These are phyloP conservation scores for Lantana camara DNA, from an alignment of 257 asterid genomes.

Conservation along the genomic window DNA sequence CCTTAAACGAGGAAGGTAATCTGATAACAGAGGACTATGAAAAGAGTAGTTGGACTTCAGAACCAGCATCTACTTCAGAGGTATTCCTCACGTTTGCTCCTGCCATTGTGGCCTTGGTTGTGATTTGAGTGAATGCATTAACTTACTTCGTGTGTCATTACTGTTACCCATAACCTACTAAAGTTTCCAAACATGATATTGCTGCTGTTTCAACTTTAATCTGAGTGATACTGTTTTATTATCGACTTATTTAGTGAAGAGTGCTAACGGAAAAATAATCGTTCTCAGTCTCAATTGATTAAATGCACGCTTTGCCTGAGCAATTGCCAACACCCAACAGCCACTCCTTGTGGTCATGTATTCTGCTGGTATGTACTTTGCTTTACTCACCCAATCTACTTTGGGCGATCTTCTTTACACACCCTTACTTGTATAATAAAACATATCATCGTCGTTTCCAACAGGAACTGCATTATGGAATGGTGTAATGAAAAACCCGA, in stretches of 20 bases:
- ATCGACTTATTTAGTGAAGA: conserved; percentile 2
- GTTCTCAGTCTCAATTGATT: conserved; percentile 67
- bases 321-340: conserved; percentile 88
- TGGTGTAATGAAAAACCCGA: conserved; percentile 99
- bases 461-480: conserved; percentile 97
- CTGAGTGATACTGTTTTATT: neutral
- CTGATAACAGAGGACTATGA: conserved; percentile 64
- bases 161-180: too few species aligned
- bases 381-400: neutral
- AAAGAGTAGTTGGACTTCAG: conserved; percentile 57
- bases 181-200: neutral
- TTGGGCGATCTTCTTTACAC: too few species aligned
- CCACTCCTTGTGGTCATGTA: conserved; percentile 97
- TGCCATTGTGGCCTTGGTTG: too few species aligned
- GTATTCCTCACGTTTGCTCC: too few species aligned
- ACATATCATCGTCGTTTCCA: too few species aligned
- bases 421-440: too few species aligned
- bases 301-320: conserved; percentile 97
- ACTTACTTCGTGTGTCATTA: too few species aligned
- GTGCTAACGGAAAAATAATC: neutral
- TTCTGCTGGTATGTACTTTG: conserved; percentile 80
- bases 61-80: conserved; percentile 74
- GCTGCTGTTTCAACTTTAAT: neutral
- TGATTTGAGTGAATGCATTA: too few species aligned
- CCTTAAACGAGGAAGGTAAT: conserved; percentile 85